phyloP scores from a whole-genome alignment of 441 rosid genomes.

The Lepidium campestre region DNA sequence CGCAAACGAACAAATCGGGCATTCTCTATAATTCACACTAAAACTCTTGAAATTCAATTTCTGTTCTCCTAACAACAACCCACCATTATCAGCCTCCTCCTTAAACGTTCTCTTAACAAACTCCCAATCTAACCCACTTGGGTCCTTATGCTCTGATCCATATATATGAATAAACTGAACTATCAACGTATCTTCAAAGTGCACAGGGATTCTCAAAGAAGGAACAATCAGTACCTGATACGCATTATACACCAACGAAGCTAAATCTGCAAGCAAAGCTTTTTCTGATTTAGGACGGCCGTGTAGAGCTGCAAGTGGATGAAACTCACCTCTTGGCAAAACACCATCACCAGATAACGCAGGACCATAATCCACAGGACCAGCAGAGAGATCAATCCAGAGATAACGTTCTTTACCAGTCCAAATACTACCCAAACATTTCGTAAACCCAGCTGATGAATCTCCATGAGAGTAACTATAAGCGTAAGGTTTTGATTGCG shows the following conservation, averaged over 20 bases:
- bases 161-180: conserved; percentile 77
- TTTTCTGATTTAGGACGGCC: conserved; percentile 83
- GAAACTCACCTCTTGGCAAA: conserved; percentile 84
- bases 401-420: conserved; percentile 78
- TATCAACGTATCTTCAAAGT: conserved; percentile 68
- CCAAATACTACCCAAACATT: conserved; percentile 81
- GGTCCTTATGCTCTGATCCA: conserved; percentile 49
- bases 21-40: conserved; percentile 51
- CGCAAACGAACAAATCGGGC: conserved; percentile 78
- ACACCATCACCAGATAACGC: conserved; percentile 90
- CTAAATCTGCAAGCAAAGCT: conserved; percentile 65
- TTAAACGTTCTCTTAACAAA: conserved; percentile 53
- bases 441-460: conserved; percentile 74
- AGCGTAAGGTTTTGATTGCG: conserved; percentile 55
- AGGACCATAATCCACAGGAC: conserved; percentile 95
- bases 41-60: conserved; percentile 52
- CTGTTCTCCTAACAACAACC: conserved; percentile 73
- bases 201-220: conserved; percentile 77
- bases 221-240: conserved; percentile 92
- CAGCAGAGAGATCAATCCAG: conserved; percentile 89
- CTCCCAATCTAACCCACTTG: conserved; percentile 66
- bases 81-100: conserved; percentile 61
- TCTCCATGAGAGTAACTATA: conserved; percentile 70
- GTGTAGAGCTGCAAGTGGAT: conserved; percentile 77
- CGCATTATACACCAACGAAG: conserved; percentile 77